Percentiles rank a stretch among this genome's conserved stretches.
Conservation (phyloP, 2,329 filamentous ascomycete genomes). For the Colletotrichum abscissum region DNA sequence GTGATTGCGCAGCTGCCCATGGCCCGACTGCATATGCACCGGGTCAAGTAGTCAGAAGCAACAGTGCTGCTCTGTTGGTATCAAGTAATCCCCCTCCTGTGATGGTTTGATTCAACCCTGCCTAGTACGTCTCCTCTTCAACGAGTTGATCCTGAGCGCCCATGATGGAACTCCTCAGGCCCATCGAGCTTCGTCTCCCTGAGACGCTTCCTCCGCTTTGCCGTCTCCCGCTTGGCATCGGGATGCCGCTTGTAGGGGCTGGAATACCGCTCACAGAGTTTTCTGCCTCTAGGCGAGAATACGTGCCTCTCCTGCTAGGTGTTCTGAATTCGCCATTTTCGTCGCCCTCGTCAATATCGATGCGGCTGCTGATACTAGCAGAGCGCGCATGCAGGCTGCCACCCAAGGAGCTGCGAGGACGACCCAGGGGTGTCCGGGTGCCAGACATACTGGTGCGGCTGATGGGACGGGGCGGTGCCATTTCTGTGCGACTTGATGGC, state of each 20-base stretch:
- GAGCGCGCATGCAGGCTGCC: conserved; percentile 63
- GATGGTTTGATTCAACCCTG: not conserved
- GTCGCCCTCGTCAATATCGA: conserved; percentile 60
- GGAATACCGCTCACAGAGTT: conserved; percentile 52
- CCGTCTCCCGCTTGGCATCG: conserved; percentile 56
- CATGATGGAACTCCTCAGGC: conserved; percentile 35
- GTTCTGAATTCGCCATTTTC: conserved; percentile 57
- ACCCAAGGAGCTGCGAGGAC: conserved; percentile 76
- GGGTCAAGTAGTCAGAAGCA: conserved; percentile 44
- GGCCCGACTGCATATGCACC: not conserved
- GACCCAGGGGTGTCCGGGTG: conserved; percentile 73
- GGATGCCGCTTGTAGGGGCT: conserved; percentile 56
- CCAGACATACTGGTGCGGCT: conserved; percentile 73
- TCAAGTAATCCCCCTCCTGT: conserved; percentile 19
- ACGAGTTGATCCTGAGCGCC: conserved; percentile 53
- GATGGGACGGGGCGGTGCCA: conserved; percentile 68
- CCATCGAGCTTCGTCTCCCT: conserved; percentile 51
- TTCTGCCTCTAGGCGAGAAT: conserved; percentile 60
- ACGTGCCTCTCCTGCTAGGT: conserved; percentile 67
- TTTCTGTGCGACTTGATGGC: conserved; percentile 65
- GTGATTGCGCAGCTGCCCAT: conserved; percentile 7
- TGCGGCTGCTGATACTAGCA: conserved; percentile 64
- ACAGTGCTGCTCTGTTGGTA: conserved; percentile 40
- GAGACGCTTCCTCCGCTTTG: conserved; percentile 51
- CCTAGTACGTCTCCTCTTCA: conserved; percentile 67